Percentiles rank a stretch among this genome's conserved stretches.
Conservation (phyloP, 2,329 filamentous ascomycete species). For the Atkinsonella hypoxylon region DNA sequence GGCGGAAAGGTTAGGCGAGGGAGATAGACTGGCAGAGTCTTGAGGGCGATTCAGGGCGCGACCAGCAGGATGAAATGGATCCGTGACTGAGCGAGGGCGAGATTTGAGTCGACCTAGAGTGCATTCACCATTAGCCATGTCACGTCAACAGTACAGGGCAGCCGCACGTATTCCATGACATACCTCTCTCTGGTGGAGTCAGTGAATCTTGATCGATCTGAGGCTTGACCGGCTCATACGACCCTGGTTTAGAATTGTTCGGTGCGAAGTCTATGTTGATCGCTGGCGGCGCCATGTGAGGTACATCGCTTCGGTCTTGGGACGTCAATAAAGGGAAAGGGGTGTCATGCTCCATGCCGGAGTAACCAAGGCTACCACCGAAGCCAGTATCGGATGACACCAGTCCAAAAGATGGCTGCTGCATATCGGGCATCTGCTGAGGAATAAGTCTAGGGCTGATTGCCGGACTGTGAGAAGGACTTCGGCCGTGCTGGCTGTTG, state of each 20-base stretch:
- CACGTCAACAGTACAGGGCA: neutral
- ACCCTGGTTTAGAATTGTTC: conserved; percentile 37
- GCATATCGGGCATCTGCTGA: conserved; percentile 41
- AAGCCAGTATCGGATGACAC: conserved; percentile 28
- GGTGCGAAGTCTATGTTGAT: conserved; percentile 93
- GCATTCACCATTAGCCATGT: neutral
- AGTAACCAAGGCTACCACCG: conserved; percentile 15
- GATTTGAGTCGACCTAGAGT: conserved; percentile 33
- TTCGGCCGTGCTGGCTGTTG: conserved; percentile 60
- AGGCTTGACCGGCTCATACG: conserved; percentile 41
- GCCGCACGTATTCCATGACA: conserved; percentile 10
- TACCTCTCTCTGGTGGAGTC: conserved; percentile 66
- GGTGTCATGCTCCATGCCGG: conserved; percentile 30
- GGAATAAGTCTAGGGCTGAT: conserved; percentile 51
- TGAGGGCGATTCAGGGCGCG: conserved; percentile 27
- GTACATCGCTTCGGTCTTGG: conserved; percentile 44
- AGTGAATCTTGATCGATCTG: conserved; percentile 66
- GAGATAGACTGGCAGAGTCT: conserved; percentile 33
- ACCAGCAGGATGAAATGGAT: conserved; percentile 43
- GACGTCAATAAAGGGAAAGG: conserved; percentile 41
- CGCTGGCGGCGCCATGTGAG: conserved; percentile 78
- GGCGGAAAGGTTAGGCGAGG: conserved; percentile 33
- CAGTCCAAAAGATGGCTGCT: conserved; percentile 34
- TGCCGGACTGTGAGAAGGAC: conserved; percentile 64
- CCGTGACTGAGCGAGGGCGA: conserved; percentile 45